Evolutionary conservation across 768 basidiomycete species (phyloP).

Genomic region (Podaxis sp.): DNA sequence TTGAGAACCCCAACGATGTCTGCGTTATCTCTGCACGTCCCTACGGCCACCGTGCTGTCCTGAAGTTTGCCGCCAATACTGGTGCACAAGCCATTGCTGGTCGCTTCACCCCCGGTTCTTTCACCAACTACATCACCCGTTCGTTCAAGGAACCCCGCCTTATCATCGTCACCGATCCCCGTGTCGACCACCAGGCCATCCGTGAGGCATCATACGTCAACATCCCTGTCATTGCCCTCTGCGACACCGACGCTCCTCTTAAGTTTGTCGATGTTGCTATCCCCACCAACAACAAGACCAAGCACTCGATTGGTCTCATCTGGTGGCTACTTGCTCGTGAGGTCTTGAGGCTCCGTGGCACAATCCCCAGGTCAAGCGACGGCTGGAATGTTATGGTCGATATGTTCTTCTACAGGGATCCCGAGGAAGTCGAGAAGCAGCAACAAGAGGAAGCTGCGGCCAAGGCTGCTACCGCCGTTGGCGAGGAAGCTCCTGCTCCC

Average conservation of each 20-base stretch:
- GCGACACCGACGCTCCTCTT: conserved; percentile 97
- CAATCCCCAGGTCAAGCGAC: conserved; percentile 85
- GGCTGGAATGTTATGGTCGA: conserved; percentile 99
- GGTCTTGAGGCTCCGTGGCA: conserved; percentile 92
- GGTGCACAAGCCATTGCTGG: conserved; percentile 99
- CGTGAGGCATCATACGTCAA: conserved; percentile 99
- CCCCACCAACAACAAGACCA: conserved; percentile 99
- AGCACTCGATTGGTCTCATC: conserved; percentile 93
- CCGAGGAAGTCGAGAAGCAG: conserved; percentile 98
- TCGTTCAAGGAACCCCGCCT: conserved; percentile 99
- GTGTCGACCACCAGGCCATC: conserved; percentile 99
- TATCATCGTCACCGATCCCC: conserved; percentile 97
- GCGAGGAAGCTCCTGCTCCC: conserved; percentile 40
- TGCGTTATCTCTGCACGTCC: conserved; percentile 98
- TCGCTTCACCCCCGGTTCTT: conserved; percentile 97
- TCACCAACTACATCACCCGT: conserved; percentile 99
- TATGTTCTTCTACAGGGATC: conserved; percentile 99
- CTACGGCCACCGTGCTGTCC: conserved; percentile 98
- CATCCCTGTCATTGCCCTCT: conserved; percentile 99
- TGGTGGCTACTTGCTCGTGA: conserved; percentile 99
- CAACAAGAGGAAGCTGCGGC: conserved; percentile 90
- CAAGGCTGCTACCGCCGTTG: conserved; percentile 59
- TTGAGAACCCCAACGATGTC: conserved; percentile 98
- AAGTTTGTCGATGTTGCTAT: conserved; percentile 98
- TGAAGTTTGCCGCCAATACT: conserved; percentile 97